phyloP scores from a whole-genome alignment of 2,329 filamentous ascomycete species.

The Fusarium tupiense region DNA sequence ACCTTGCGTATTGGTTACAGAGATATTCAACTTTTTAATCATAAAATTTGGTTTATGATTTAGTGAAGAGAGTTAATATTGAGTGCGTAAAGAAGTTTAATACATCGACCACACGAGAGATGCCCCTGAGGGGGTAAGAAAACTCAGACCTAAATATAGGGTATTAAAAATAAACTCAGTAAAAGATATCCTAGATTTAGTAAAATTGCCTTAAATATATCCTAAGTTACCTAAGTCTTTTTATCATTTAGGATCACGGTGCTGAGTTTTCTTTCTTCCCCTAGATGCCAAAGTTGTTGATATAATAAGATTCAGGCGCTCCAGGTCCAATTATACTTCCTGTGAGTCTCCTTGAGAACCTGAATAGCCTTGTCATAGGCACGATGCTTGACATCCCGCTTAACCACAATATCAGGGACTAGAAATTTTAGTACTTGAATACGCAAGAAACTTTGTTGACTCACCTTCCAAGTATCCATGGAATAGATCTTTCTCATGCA shows the following conservation, averaged over 20 bases:
- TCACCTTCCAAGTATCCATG: slow-evolving; percentile 45
- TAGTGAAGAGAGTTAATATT: not conserved
- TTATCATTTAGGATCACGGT: too few relatives aligned
- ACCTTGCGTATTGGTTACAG: too few relatives aligned
- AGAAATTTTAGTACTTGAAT: not conserved
- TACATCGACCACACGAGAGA: not conserved
- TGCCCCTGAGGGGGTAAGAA: too few relatives aligned
- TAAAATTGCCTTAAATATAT: too few relatives aligned
- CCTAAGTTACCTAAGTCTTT: too few relatives aligned
- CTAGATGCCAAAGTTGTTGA: not conserved
- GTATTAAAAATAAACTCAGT: too few relatives aligned
- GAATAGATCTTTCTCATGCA: slow-evolving; percentile 39
- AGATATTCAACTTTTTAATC: too few relatives aligned
- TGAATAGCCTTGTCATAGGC: slow-evolving; percentile 25
- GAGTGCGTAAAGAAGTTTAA: not conserved
- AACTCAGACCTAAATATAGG: too few relatives aligned
- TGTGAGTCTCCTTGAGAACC: slow-evolving; percentile 30
- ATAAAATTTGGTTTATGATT: too few relatives aligned
- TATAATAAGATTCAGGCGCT: not conserved
- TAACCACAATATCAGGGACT: slow-evolving; percentile 35
- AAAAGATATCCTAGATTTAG: too few relatives aligned
- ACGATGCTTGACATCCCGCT: slow-evolving; percentile 23
- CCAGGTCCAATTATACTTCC: slow-evolving; percentile 33
- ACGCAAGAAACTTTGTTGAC: not conserved
- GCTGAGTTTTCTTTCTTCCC: too few relatives aligned